Evolutionary conservation across 495 filamentous ascomycete species (phyloP).

Genomic region (Geoglossum glabrum): DNA sequence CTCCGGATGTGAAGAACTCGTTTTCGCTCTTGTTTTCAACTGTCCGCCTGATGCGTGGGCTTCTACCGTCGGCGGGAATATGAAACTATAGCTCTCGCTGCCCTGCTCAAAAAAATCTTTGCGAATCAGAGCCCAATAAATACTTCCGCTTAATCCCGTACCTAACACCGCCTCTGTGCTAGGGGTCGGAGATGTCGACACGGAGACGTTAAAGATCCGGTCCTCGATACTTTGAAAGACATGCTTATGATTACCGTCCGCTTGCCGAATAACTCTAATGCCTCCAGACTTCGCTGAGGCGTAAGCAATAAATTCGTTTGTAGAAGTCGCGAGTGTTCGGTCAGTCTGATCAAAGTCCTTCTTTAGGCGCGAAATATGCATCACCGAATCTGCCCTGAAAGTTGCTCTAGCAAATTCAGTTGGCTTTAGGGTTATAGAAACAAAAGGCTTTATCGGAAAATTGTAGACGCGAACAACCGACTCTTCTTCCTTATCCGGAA

Average conservation of each 20-base stretch:
- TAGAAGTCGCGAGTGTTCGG: slow-evolving; percentile 73
- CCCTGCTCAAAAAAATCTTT: slow-evolving; percentile 50
- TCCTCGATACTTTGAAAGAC: slow-evolving; percentile 74
- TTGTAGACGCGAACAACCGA: slow-evolving; percentile 63
- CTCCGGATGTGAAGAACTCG: slow-evolving; percentile 68
- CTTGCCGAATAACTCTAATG: slow-evolving; percentile 79
- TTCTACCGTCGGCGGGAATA: slow-evolving; percentile 61
- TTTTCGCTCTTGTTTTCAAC: slow-evolving; percentile 84
- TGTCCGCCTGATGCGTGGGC: slow-evolving; percentile 71
- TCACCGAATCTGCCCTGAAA: slow-evolving; percentile 46
- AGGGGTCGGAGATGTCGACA: slow-evolving; percentile 36
- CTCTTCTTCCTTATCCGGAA: slow-evolving; percentile 29
- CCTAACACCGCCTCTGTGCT: slow-evolving; percentile 62
- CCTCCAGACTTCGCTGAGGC: slow-evolving; percentile 81
- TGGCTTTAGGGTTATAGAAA: slow-evolving; percentile 42
- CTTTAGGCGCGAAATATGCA: slow-evolving; percentile 81
- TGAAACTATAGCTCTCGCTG: slow-evolving; percentile 56
- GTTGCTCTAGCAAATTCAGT: slow-evolving; percentile 20
- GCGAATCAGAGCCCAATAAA: slow-evolving; percentile 72
- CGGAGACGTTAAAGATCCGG: slow-evolving; percentile 80
- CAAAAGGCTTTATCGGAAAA: slow-evolving; percentile 90
- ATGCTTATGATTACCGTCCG: slow-evolving; percentile 73
- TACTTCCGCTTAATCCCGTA: slow-evolving; percentile 79
- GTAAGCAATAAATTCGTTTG: slow-evolving; percentile 82
- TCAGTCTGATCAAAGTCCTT: slow-evolving; percentile 97